phyloP scores from a whole-genome alignment of 805 yeast genomes.

The Ogataea chonburiensis region DNA sequence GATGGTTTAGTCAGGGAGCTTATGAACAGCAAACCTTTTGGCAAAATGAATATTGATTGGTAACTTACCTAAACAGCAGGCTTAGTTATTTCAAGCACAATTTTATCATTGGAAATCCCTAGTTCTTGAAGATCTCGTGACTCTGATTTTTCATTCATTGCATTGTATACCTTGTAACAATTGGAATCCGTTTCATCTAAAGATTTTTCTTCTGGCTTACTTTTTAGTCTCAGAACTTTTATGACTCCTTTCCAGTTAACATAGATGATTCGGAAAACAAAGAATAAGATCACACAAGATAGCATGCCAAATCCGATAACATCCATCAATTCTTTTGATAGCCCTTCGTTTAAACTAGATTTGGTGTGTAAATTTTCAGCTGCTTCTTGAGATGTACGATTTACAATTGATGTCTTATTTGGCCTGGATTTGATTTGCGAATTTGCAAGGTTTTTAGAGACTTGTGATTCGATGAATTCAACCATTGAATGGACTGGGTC shows the following conservation, averaged over 20 bases:
- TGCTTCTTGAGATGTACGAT: too few relatives aligned
- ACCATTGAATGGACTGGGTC: too few relatives aligned
- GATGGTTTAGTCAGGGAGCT: slow-evolving; percentile 48
- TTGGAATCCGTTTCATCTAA: not conserved
- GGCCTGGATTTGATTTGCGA: too few relatives aligned
- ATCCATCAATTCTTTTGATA: slow-evolving; percentile 3
- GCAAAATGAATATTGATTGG: slow-evolving; percentile 48
- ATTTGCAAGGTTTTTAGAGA: too few relatives aligned
- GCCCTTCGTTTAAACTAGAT: not conserved
- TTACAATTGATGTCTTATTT: too few relatives aligned
- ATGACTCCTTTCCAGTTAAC: slow-evolving; percentile 8
- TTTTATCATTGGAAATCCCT: not conserved
- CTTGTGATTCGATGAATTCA: too few relatives aligned
- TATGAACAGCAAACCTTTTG: slow-evolving; percentile 47
- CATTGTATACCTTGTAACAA: not conserved
- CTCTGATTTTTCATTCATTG: too few relatives aligned
- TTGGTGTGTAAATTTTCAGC: too few relatives aligned
- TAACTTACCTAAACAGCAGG: slow-evolving; percentile 20
- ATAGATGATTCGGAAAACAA: slow-evolving; percentile 4
- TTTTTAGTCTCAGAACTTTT: too few relatives aligned
- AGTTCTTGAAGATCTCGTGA: too few relatives aligned
- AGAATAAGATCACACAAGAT: slow-evolving; percentile 5
- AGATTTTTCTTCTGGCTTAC: too few relatives aligned
- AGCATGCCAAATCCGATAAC: slow-evolving; percentile 2
- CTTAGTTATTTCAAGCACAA: not conserved